Evolutionary conservation across 176 grass and related monocot species (phyloP), one percentile per base, ranked within the genome.

Genomic region (Secale cereale): DNA sequence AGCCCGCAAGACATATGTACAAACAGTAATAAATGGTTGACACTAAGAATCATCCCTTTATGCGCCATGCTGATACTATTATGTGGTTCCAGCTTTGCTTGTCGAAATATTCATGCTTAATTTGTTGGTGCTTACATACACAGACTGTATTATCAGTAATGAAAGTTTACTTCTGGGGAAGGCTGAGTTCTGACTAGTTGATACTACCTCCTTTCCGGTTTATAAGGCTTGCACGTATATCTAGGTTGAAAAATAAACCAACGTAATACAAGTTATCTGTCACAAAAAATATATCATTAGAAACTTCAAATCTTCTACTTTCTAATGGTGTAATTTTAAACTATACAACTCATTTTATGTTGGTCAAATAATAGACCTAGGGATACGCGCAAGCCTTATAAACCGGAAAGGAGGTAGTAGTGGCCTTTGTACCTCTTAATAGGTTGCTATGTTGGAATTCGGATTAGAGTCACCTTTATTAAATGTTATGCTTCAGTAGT

Each of bases 401-500:
- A n/a, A n/a, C n/a, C n/a, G n/a, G n/a, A n/a, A n/a, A n/a, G n/a
- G n/a, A n/a, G n/a, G n/a, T n/a, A n/a, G n/a, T n/a, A n/a, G n/a
- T n/a, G 45, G 56, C 14, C 4, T 4, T 66, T 26, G 54, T 36
- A 54, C 29, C 46, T 78, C n/a, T 25, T 30, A 41, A 77, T 48
- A 79, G 27, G 66, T 68, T 69, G 33, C 60, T 79, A 71, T 84
- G 43, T 36, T 65, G 40, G 37, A 80, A 46, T 48, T 67, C 74
- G 10, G n/a, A 61, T 37, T 50, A 22, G 68, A 52, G 69, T 39
- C 48, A 28, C 25, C 31, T 32, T 35, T 76, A 23, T 40, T 59
- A 12, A 50, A 65, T 77, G 45, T 19, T 71, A 65, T 68, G 46
- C 3, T 67, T 77, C 52, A 30, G 52, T 75, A 19, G 31, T 74